Percentiles rank a stretch among this genome's conserved stretches.
These are phyloP conservation scores for Oryza glumipatula DNA, from an alignment of 176 grass and related monocot genomes.

Conservation along the genomic window DNA sequence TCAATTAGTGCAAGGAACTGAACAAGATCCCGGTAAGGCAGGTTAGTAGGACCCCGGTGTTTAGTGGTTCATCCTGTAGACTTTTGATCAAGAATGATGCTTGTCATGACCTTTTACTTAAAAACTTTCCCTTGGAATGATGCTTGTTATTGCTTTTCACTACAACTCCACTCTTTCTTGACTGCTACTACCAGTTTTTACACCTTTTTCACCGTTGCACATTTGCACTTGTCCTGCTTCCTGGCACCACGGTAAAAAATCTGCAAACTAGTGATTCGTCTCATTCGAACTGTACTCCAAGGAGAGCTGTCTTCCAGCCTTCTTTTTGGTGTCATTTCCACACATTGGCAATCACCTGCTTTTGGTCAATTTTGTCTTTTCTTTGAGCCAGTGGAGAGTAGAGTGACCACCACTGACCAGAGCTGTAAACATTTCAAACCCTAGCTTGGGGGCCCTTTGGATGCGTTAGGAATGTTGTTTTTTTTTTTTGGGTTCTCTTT, in stretches of 20 bases:
- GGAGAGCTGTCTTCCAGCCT: not conserved
- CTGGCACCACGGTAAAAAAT: not conserved
- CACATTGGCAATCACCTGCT: not conserved
- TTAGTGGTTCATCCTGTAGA: conserved; percentile 47
- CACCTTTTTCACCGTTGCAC: not conserved
- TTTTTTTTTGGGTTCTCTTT: not conserved
- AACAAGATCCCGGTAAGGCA: conserved; percentile 17
- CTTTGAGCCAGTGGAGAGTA: not conserved
- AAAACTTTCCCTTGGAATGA: not conserved
- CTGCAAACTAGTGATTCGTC: not conserved
- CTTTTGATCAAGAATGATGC: conserved; percentile 39
- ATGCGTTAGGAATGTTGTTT: not conserved
- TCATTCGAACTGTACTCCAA: not conserved
- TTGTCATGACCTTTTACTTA: conserved; percentile 1
- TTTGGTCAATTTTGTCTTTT: not conserved
- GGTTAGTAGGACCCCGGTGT: conserved; percentile 18
- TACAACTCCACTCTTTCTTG: not conserved
- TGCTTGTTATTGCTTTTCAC: conserved; percentile 10
- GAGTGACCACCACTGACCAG: not conserved
- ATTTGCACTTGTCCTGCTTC: not conserved
- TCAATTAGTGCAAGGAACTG: not conserved
- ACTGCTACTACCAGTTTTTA: not conserved
- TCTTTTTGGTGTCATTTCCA: not conserved
- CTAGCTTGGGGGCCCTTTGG: not conserved
- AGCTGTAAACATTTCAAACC: conserved; percentile 22